Base-by-base conservation (phyloP, 164 flowering plant genomes). In the Vitis amurensis region DNA sequence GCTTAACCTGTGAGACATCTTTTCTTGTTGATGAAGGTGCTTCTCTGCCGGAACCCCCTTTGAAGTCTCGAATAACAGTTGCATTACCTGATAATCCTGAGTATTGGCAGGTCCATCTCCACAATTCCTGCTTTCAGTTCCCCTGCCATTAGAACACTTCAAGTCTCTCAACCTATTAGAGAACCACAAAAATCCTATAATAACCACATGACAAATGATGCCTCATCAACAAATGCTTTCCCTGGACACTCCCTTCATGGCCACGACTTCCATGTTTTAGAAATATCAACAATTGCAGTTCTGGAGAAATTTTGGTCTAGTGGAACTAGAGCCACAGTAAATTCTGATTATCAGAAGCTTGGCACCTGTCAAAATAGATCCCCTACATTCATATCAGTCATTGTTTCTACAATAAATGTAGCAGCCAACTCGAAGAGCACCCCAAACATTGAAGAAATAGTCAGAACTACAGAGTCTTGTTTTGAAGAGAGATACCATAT, bases 21-120 rank as follows among this genome's bases (percentile, higher is more conserved):
- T 92, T 92, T 82, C 91, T 92, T 74, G 98, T 96, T 66, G 98
- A 92, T 78, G 98, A 92, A 83, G 91, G 98, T 53, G 98, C 98
- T 67, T 84, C 94, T 17, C 82, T 91, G 61, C 93, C 93, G 14
- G 93, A 89, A 73, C 84, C 89, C 52, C 89, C 96, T 4, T 72
- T 91, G 73, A 81, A 85, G 48, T 75, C 93, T 61, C 91, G 89
- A 27, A 82, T 92, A 71, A 87, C 90, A 10, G 96, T 92, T 64
- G 91, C 92, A 53, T 82, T 92, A 63, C 94, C 94, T 15, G 87
- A 87, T 73, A 89, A 89, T 64, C 79, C 91, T 87, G 55, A 80
- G 73, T 30, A 77, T 88, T 62, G 93, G 81, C 53, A 78, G 91
- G 72, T 91, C 94, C 49, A 91, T 92, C 72, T 89, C 98, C 23